Base-by-base conservation (phyloP, 1,284 basidiomycete species). In the Cutaneotrichosporon cavernicola region DNA sequence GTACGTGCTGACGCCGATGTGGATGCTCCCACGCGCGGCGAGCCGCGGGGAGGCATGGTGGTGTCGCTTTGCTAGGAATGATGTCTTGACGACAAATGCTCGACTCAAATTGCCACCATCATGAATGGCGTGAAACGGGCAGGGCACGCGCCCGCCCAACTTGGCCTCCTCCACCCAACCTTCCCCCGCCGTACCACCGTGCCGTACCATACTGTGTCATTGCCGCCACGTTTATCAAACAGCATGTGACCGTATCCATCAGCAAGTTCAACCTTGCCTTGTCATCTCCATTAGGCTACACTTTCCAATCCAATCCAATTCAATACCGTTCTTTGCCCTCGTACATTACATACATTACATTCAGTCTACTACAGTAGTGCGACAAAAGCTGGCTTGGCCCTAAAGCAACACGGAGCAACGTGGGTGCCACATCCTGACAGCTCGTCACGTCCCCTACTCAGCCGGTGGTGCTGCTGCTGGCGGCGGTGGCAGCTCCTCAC, bases 11-110 rank as follows among this genome's bases (percentile, higher is more conserved):
- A 5, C 52, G 31, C 52, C 52, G 52, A 6, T 31, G 31, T 16
- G 8, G 31, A 14, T 31, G 31, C 52, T 34, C 55, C 55, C 36
- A 40, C 38, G 38, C 55, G 55, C 55, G 55, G 55, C 55, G 55
- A 56, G 55, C 55, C 55, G 55, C 55, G 55, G 14, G 26, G 36
- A 56, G 55, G 55, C 55, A 56, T 56, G 38, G 38, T 56, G 55
- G 21, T 43, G 22, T 40, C 22, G 36, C 36, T 56, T 43, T 32
- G 30, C 43, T 46, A 18, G 7, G 43, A 18, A 46, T n/a, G 18
- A 18, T n/a, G 43, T 18, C 5, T 18, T 46, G 43, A 18, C 18
- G 18, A 18, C 16, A 46, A 46, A 46, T 1, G 9, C 43, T 46
- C 18, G 18, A 46, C 43, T 46, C 43, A 46, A 46, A 46, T 40